A percentile compares a stretch with the other conserved stretches of the same genome.
Evolutionary conservation across 2,329 filamentous ascomycete species (phyloP).

Genomic region (Trichoderma lentiforme): DNA sequence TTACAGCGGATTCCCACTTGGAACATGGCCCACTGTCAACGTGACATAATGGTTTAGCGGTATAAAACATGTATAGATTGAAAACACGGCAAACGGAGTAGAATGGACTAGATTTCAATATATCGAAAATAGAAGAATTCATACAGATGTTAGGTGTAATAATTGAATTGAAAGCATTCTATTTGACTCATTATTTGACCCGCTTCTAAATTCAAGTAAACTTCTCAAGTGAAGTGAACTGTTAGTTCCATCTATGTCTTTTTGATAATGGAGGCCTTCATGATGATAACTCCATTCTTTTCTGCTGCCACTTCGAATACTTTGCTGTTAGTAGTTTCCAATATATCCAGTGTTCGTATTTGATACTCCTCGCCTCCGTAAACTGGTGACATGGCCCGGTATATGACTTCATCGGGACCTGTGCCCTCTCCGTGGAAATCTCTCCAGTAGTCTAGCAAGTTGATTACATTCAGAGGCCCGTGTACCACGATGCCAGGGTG

Average conservation of each 20-base stretch:
- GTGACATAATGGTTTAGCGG: neutral
- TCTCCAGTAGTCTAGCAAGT: slow-evolving; percentile 66
- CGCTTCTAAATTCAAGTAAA: neutral
- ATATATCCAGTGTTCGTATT: slow-evolving; percentile 51
- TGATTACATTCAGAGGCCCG: slow-evolving; percentile 71
- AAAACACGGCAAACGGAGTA: neutral
- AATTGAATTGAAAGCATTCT: neutral
- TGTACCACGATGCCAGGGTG: slow-evolving; percentile 74
- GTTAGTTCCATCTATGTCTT: neutral
- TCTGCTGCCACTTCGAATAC: slow-evolving; percentile 48
- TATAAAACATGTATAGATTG: neutral
- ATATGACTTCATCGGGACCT: slow-evolving; percentile 48
- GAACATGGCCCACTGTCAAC: neutral
- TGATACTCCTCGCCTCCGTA: slow-evolving; percentile 64
- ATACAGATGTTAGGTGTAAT: neutral
- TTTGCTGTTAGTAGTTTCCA: slow-evolving; percentile 32
- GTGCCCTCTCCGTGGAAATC: slow-evolving; percentile 42
- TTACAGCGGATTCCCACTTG: neutral
- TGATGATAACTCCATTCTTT: slow-evolving; percentile 35
- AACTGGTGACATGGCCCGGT: slow-evolving; percentile 66
- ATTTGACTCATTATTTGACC: neutral
- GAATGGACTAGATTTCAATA: neutral
- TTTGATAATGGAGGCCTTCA: slow-evolving; percentile 34
- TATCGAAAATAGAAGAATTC: neutral
- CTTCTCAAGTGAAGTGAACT: neutral